These are phyloP conservation scores for Puya raimondii DNA, from an alignment of 176 grass and related monocot species.

Conservation along the genomic window DNA sequence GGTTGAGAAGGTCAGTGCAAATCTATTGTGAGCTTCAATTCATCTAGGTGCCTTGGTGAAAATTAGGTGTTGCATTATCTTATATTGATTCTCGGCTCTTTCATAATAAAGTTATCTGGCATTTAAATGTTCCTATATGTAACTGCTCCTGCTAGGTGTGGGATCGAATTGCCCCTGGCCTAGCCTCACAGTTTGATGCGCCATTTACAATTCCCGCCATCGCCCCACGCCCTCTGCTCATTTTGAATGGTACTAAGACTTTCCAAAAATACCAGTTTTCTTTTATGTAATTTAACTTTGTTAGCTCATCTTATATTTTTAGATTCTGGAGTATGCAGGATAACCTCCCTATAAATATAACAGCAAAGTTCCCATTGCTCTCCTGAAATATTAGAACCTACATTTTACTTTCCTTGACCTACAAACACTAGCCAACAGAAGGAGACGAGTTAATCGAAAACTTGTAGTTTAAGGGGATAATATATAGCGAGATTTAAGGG, in stretches of 20 bases:
- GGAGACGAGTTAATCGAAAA: too few species aligned
- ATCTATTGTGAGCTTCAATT: neutral
- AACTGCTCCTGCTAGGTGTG: constrained; percentile 38
- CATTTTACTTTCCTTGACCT: too few species aligned
- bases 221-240: constrained; percentile 51
- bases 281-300: neutral
- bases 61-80: neutral
- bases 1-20: constrained; percentile 51
- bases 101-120: neutral
- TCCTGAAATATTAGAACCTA: too few species aligned
- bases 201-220: constrained; percentile 51
- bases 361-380: too few species aligned
- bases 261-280: neutral
- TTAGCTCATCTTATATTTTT: too few species aligned
- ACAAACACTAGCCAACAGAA: too few species aligned
- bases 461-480: too few species aligned
- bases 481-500: too few species aligned
- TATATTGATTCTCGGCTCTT: neutral
- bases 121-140: constrained; percentile 9
- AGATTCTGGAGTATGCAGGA: neutral
- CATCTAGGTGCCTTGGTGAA: neutral
- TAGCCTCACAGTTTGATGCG: constrained; percentile 61
- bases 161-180: constrained; percentile 81
- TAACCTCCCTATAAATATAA: too few species aligned
- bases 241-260: constrained; percentile 55